phyloP scores from a whole-genome alignment of 2,329 filamentous ascomycete genomes.

The Fusarium coicis region DNA sequence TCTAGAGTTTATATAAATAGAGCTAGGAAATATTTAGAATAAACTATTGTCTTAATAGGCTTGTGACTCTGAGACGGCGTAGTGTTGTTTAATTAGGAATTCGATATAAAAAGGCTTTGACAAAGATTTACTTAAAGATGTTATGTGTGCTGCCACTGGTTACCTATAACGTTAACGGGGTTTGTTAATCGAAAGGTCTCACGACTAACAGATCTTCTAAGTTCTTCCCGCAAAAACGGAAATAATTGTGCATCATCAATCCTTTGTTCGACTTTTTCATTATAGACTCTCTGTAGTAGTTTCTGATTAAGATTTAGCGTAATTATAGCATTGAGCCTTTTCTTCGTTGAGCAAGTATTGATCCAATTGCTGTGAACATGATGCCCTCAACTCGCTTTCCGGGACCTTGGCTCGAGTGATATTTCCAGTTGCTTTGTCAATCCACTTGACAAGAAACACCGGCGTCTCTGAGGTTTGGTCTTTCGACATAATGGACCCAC shows the following conservation, averaged over 20 bases:
- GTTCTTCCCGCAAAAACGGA: not conserved
- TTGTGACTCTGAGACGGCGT: not conserved
- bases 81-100: not conserved
- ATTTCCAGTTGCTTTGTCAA: not conserved
- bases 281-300: slow-evolving; percentile 42
- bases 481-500: not conserved
- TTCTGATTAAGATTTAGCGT: slow-evolving; percentile 45
- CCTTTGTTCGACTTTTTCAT: not conserved
- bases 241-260: not conserved
- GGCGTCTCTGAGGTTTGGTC: not conserved
- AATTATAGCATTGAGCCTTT: not conserved
- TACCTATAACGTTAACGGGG: not conserved
- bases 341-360: not conserved
- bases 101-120: not conserved
- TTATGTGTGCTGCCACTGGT: not conserved
- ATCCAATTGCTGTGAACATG: not conserved
- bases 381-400: not conserved
- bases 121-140: too few species aligned
- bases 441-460: not conserved
- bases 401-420: accelerated
- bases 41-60: too few species aligned
- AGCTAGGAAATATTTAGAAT: too few species aligned
- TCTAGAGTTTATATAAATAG: too few species aligned
- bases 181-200: not conserved
- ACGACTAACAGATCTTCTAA: not conserved